Base-by-base conservation (phyloP, 2,329 filamentous ascomycete species). In the Fusarium euwallaceae region DNA sequence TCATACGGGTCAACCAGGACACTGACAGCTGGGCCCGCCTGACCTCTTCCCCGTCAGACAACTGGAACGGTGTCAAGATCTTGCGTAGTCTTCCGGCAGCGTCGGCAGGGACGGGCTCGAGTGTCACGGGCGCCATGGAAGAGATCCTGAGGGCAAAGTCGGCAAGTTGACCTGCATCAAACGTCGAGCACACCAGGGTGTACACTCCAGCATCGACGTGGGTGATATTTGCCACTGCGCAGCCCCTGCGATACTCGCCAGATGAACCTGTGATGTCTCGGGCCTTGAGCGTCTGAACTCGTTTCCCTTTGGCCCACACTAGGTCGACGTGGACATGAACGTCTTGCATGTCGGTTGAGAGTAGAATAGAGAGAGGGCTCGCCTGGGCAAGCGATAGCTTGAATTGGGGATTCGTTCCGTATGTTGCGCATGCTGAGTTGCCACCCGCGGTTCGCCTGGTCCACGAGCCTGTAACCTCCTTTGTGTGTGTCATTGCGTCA, bases 121-220 rank as follows among this genome's bases (percentile, higher is more conserved):
- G 80, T 1, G 82, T 78, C 41, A 92, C 88, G 0, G 88, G 85
- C 2, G 84, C 81, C 64, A 88, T 90, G 37, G 93, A 92, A 56
- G 92, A 91, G n/a, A 98, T 87, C 66, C 91, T 90, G 10, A 99
- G 86, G 1, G 88, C 90, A 79, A 97, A 98, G 59, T 88, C 87
- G 4, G 93, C 94, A 1, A 90, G 86, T 79, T 97, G 94, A 10
- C 92, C 93, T 0, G 92, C 88, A 72, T 97, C 95, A 81, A 97
- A 98, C 0, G 96, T 97, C 3, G 95, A 98, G 80, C 93, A 96
- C 8, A 98, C 93, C 66, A 98, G 88, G 0, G 94, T 98, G 82
- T 98, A 99, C 0, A 87, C 87, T 0, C 96, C 96, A 1, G 90
- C 85, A 43, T 92, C 90, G 20, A 98, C 84, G 22, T 85, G 73